phyloP scores from a whole-genome alignment of 2,329 filamentous ascomycete genomes.

The Monosporascus cannonballus region DNA sequence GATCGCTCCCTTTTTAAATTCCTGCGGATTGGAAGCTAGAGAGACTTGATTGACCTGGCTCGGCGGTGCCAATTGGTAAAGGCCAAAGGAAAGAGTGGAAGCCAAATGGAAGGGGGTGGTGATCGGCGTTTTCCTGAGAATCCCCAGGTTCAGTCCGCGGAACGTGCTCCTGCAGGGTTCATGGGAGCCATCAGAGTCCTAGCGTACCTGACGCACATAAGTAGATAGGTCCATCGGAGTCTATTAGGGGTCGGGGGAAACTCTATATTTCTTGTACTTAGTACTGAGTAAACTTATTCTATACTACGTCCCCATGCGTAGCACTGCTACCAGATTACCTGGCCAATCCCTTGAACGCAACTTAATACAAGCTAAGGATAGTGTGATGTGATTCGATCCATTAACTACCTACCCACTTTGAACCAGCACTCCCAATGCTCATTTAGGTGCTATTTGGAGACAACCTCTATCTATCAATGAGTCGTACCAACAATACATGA shows the following conservation, averaged over 20 bases:
- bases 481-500: neutral
- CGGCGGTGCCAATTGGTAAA: neutral
- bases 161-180: neutral
- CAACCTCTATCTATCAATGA: neutral
- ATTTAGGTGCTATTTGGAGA: neutral
- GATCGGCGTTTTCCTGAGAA: constrained; percentile 19
- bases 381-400: neutral
- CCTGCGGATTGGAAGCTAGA: neutral
- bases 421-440: neutral
- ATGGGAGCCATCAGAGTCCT: neutral
- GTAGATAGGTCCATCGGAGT: neutral
- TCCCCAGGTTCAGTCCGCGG: constrained; percentile 8
- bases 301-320: neutral
- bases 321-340: neutral
- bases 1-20: neutral
- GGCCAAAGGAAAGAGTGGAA: neutral
- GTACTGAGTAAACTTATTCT: neutral
- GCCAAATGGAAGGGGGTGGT: constrained; percentile 9
- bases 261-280: neutral
- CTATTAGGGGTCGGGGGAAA: neutral
- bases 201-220: neutral
- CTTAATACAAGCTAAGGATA: neutral
- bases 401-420: neutral
- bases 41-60: neutral
- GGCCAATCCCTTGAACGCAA: neutral